Percentiles rank a stretch among this genome's conserved stretches.
These are phyloP conservation scores for Chytriomyces hyalinus DNA, from an alignment of 192 early-diverging fungal species.

Conservation along the genomic window DNA sequence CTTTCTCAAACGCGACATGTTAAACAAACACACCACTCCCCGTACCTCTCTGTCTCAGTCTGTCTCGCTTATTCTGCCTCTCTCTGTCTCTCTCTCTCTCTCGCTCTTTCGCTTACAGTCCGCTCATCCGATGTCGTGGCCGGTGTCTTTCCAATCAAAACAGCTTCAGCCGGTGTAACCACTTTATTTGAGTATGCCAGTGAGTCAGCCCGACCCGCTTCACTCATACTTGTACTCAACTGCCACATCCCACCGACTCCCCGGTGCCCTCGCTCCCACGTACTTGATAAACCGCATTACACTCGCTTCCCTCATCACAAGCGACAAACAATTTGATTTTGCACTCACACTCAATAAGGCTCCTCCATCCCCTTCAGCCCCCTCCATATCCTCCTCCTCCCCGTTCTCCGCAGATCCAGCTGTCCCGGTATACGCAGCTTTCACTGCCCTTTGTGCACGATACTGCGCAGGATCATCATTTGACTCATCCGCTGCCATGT, in stretches of 20 bases:
- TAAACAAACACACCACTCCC: no score
- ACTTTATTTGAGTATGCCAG: no score
- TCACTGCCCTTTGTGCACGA: constrained; percentile 35
- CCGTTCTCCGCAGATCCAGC: background rate
- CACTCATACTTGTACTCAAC: constrained; percentile 62
- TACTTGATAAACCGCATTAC: constrained; percentile 84
- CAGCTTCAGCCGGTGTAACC: no score
- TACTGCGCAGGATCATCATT: constrained; percentile 77
- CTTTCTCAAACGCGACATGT: no score
- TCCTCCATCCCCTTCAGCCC: constrained; percentile 63
- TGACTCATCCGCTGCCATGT: constrained; percentile 70
- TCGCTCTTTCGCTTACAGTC: no score
- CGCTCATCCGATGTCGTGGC: no score
- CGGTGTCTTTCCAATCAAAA: no score
- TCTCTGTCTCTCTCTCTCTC: no score
- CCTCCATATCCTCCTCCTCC: background rate
- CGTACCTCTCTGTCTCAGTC: no score
- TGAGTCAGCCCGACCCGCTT: background rate
- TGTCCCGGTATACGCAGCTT: background rate
- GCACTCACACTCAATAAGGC: constrained; percentile 73
- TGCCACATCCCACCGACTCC: constrained; percentile 80
- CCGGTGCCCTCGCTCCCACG: constrained; percentile 73
- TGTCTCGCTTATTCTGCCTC: no score
- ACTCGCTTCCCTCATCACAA: constrained; percentile 77
- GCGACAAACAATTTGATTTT: constrained; percentile 65